phyloP scores from a whole-genome alignment of 1,284 basidiomycete species.

The Schizophyllum commune region DNA sequence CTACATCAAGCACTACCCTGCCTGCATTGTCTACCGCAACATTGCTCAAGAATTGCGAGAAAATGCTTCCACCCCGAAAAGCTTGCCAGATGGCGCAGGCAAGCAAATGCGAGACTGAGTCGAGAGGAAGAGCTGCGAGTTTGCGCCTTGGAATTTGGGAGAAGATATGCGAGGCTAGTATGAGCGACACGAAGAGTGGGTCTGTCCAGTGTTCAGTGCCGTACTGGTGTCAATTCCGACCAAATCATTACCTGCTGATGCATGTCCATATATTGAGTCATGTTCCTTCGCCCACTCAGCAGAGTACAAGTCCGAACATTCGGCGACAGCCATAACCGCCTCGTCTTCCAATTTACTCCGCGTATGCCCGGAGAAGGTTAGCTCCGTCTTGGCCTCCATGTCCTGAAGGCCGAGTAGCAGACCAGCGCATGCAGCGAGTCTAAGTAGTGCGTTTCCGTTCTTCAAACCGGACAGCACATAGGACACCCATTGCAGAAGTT shows the following conservation, averaged over 20 bases:
- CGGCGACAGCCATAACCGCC: conserved; percentile 58
- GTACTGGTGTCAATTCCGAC: neutral
- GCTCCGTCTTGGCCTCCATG: conserved; percentile 18
- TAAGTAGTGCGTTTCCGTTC: conserved; percentile 52
- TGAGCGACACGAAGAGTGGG: neutral
- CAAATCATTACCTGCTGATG: conserved; percentile 15
- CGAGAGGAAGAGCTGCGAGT: neutral
- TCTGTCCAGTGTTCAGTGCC: neutral
- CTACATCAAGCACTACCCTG: neutral
- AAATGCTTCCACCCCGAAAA: neutral
- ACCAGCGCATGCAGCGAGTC: conserved; percentile 53
- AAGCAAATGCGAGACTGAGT: neutral
- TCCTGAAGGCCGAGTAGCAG: conserved; percentile 59
- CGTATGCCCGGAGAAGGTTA: conserved; percentile 11
- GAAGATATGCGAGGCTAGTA: neutral
- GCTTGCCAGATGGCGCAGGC: neutral
- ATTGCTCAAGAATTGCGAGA: neutral
- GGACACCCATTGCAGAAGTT: conserved; percentile 44
- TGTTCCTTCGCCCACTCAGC: conserved; percentile 12
- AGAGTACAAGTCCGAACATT: conserved; percentile 57
- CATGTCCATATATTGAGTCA: conserved; percentile 4
- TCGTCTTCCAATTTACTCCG: conserved; percentile 51
- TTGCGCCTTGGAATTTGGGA: neutral
- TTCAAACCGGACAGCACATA: conserved; percentile 54
- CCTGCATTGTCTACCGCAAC: neutral